Base-by-base conservation (phyloP, 306 rosid species). In the Glycyrrhiza uralensis region DNA sequence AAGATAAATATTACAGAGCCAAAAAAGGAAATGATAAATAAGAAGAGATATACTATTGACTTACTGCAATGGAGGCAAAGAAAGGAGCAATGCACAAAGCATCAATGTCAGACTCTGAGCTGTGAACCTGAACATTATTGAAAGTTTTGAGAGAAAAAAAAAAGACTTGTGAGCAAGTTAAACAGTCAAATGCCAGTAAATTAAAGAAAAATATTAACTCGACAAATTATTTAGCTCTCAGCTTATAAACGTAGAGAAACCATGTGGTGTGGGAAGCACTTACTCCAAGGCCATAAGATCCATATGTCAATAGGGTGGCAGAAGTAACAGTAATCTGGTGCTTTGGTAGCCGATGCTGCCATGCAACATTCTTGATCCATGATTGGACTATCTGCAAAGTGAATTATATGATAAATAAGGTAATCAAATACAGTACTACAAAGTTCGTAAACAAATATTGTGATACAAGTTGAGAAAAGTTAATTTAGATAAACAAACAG, bases 201-300 rank as follows among this genome's bases (percentile, higher is more conserved):
- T 24, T 75, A 30, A 30, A 22, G 29, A 44, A 26, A 66, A 65
- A 56, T 32, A 13, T 52, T 2, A 7, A 30, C 11, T 17, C 3
- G 4, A 42, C n/a, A 30, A 28, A 6, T 18, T 50, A 2, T 38
- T 26, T 26, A 51, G 14, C 30, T 36, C 47, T 44, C 51, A 60
- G 22, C 44, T 49, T 36, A 35, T 36, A 24, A 55, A 50, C 64
- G 38, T 49, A 32, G 28, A 50, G 33, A 61, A 75, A n/a, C 28
- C 64, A 15, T 22, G 20, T 36, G 6, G 35, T 35, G 20, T 5
- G 35, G 54, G 61, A 47, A 46, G 60, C 20, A 66, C 84, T 46
- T 60, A 83, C 87, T 66, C 87, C 84, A 15, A 83, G 87, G 66
- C 84, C 87, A 76, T 83, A 83, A 59, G 87, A 83, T 72, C 87